These are phyloP conservation scores for Porcisia hertigi DNA, from an alignment of 208 protist species.

Conservation along the genomic window DNA sequence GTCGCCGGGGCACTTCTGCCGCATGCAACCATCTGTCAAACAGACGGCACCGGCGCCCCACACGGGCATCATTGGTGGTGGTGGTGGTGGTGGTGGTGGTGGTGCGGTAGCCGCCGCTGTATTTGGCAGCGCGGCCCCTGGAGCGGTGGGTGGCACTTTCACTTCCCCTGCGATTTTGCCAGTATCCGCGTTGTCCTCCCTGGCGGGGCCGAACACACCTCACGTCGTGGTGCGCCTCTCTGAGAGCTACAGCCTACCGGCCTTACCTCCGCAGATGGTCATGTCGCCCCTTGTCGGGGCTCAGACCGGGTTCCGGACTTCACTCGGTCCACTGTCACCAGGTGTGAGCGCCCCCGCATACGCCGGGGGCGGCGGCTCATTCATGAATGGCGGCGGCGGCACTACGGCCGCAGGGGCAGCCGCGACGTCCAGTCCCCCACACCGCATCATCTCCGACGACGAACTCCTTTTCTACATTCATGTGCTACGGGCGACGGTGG, in stretches of 20 bases:
- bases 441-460: constrained; percentile 20
- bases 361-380: background rate
- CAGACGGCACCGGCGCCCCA: background rate
- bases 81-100: background rate
- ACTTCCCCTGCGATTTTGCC: constrained; percentile 13
- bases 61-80: background rate
- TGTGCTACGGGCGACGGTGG: constrained; percentile 27
- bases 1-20: constrained; percentile 23
- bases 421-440: background rate
- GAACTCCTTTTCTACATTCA: constrained; percentile 39
- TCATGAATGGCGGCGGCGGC: background rate
- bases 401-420: background rate
- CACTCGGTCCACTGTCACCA: background rate
- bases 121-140: background rate
- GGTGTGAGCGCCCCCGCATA: background rate
- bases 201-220: constrained; percentile 3
- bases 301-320: background rate
- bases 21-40: constrained; percentile 13
- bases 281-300: constrained; percentile 15
- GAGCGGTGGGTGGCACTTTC: background rate
- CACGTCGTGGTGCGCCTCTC: constrained; percentile 36
- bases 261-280: constrained; percentile 31
- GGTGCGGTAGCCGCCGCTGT: background rate
- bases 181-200: constrained; percentile 4
- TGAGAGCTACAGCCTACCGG: constrained; percentile 36